Evolutionary conservation across 2,329 filamentous ascomycete genomes (phyloP).

Genomic region (Aspergillus fumigatus): DNA sequence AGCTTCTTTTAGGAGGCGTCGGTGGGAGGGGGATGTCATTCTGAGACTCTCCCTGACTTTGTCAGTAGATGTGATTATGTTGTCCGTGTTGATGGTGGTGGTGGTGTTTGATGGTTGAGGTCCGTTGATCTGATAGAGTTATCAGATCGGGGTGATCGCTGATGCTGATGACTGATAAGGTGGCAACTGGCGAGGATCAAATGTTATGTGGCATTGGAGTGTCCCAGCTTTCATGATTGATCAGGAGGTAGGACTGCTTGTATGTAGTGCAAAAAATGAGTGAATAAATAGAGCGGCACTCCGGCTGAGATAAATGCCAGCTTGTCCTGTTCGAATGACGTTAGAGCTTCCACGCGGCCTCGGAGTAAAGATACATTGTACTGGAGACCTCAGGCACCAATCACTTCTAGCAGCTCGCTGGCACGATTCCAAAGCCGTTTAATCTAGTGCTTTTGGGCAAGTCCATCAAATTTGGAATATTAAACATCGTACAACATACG

Average conservation of each 20-base stretch:
- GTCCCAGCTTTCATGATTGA: background rate
- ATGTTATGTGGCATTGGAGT: background rate
- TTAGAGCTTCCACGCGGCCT: background rate
- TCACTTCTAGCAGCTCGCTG: background rate
- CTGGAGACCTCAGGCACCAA: background rate
- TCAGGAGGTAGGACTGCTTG: background rate
- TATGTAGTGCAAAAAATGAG: background rate
- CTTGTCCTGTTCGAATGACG: background rate
- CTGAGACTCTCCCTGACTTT: background rate
- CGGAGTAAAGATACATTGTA: background rate
- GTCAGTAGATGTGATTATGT: slow-evolving; percentile 1
- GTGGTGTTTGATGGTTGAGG: background rate
- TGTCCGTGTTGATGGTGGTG: background rate
- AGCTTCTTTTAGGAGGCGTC: slow-evolving; percentile 68
- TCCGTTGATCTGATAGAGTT: background rate
- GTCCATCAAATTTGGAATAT: background rate
- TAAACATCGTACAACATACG: background rate
- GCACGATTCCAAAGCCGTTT: background rate
- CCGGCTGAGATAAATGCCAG: background rate
- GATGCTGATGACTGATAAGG: background rate
- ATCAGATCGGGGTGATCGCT: background rate
- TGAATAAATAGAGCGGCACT: too few relatives aligned
- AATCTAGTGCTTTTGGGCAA: background rate
- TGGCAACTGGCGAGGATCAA: background rate
- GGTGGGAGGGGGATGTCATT: slow-evolving; percentile 32